Evolutionary conservation across 768 basidiomycete species (phyloP), one percentile per base, ranked within the genome.

Genomic region (Coprinellus micaceus): DNA sequence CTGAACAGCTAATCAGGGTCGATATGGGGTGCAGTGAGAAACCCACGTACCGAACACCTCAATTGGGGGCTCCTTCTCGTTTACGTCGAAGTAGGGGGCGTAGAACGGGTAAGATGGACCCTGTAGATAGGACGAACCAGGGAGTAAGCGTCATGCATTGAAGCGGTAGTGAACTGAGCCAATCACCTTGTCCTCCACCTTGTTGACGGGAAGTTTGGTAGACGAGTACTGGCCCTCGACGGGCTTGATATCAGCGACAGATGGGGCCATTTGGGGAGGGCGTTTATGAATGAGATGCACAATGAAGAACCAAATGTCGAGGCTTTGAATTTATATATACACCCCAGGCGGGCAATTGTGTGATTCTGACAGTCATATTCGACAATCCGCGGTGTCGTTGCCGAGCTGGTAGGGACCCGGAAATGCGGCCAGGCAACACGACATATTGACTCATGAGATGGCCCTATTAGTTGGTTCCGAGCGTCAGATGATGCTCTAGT

Each of bases 21-120:
- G 9, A 72, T 77, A 2, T 75, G 77, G 54, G 76, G 75, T 43
- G 64, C 66, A 24, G 77, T 77, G 51, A 78, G 74, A 30, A 72
- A 76, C 12, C 76, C 77, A 54, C 71, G 5, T 53, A 81, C 79
- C 79, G 53, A 78, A 76, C 36, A 78, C 63, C 58, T 82, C 67
- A 22, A 72, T 76, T 13, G 77, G 77, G 58, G 77, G 74, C 61
- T 76, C 82, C 57, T 81, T 82, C 72, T 82, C 80, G 37, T 67
- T 62, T 0, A 69, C 60, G 55, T 82, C 77, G 61, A 69, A 79
- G 61, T 77, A 65, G 5, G 80, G 82, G 37, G 66, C 72, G 67
- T 82, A 82, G 64, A 72, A 77, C 0, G 81, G 80, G 60, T 82
- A 79, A 13, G 76, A 72, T 17, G 75, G 73, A 1, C 71, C 77